A percentile compares a stretch with the other conserved stretches of the same genome.
phyloP scores from a whole-genome alignment of 1,284 basidiomycete species.

The Boletus calvinii region DNA sequence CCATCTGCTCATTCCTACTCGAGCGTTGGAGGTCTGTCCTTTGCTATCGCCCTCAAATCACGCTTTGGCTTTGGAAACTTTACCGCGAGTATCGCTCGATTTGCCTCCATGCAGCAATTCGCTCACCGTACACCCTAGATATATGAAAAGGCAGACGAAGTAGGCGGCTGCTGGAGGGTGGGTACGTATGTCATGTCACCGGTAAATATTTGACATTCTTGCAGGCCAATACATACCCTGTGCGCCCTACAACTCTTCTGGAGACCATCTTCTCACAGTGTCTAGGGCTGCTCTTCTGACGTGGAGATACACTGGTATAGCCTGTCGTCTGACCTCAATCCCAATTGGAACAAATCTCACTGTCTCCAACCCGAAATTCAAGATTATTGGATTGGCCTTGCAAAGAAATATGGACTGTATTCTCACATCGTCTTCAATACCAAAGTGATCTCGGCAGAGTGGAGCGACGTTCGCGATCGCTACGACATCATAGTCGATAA shows the following conservation, averaged over 20 bases:
- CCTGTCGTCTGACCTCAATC: slow-evolving; percentile 33
- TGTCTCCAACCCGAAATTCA: slow-evolving; percentile 33
- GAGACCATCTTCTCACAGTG: slow-evolving; percentile 1
- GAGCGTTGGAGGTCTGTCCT: slow-evolving; percentile 26
- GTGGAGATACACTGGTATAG: slow-evolving; percentile 36
- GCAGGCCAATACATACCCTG: slow-evolving; percentile 32
- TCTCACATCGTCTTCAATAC: slow-evolving; percentile 26
- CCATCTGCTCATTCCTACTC: slow-evolving; percentile 6
- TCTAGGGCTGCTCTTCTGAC: slow-evolving; percentile 30
- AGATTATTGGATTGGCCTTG: slow-evolving; percentile 31
- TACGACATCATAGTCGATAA: slow-evolving; percentile 20
- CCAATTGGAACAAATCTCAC: slow-evolving; percentile 32
- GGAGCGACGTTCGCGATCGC: slow-evolving; percentile 18
- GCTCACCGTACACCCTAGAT: slow-evolving; percentile 18
- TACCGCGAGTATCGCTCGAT: slow-evolving; percentile 15
- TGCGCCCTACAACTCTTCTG: slow-evolving; percentile 2
- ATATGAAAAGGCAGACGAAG: slow-evolving; percentile 26
- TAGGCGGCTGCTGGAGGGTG: slow-evolving; percentile 31
- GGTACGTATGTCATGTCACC: slow-evolving; percentile 2
- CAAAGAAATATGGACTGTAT: slow-evolving; percentile 23
- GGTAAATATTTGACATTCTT: slow-evolving; percentile 4
- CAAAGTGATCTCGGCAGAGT: slow-evolving; percentile 28
- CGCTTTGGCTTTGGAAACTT: slow-evolving; percentile 23
- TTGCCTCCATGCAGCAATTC: background rate
- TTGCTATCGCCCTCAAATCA: slow-evolving; percentile 25